These are phyloP conservation scores for Verticillium nubilum DNA, from an alignment of 2,329 filamentous ascomycete species.

Conservation along the genomic window DNA sequence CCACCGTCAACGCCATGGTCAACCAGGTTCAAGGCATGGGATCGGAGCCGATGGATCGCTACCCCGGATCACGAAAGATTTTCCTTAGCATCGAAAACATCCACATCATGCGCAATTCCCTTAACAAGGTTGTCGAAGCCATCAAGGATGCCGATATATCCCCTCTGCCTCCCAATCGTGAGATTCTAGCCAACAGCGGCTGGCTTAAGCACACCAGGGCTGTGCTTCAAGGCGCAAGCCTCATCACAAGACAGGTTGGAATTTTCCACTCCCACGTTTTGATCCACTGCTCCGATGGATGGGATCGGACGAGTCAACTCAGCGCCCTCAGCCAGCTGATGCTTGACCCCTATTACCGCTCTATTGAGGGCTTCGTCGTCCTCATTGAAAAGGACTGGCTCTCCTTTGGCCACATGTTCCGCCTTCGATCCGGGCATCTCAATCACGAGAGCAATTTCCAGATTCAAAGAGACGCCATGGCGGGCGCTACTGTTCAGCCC, in stretches of 20 bases:
- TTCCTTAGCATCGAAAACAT: conserved; percentile 98
- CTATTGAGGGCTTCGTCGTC: conserved; percentile 89
- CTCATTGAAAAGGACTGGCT: conserved; percentile 97
- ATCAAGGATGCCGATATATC: conserved; percentile 90
- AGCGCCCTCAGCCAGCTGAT: conserved; percentile 89
- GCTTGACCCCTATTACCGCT: conserved; percentile 92
- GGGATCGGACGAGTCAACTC: conserved; percentile 94
- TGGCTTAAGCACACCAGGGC: conserved; percentile 89
- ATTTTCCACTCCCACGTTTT: conserved; percentile 91
- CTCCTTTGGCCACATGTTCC: conserved; percentile 97
- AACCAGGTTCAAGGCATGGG: conserved; percentile 92
- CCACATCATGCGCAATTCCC: conserved; percentile 91
- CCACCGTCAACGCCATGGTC: conserved; percentile 87
- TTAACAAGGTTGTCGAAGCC: conserved; percentile 81
- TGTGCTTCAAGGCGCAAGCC: conserved; percentile 75
- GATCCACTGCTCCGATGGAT: conserved; percentile 97
- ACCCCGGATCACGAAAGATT: conserved; percentile 83
- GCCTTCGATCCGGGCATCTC: conserved; percentile 81
- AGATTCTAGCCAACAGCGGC: conserved; percentile 73
- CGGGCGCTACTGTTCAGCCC: conserved; percentile 55
- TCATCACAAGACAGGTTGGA: conserved; percentile 83
- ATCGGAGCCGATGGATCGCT: conserved; percentile 97
- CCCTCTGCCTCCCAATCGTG: conserved; percentile 73
- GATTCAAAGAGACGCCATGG: conserved; percentile 75
- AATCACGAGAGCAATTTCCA: conserved; percentile 93